These are phyloP conservation scores for Suillus fuscotomentosus DNA, from an alignment of 768 basidiomycete genomes.

Conservation along the genomic window DNA sequence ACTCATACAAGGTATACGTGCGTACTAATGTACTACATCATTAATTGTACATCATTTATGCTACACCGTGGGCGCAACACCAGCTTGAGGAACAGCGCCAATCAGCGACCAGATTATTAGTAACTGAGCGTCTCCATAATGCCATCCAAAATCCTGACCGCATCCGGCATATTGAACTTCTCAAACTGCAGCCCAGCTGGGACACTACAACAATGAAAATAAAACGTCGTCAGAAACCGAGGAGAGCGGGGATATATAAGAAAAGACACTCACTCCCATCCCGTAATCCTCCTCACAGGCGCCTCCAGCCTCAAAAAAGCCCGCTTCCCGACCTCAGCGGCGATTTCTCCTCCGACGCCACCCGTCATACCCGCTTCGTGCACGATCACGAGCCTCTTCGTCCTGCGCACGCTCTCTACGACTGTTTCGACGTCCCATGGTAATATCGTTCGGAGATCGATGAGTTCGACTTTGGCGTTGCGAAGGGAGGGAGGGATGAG, in stretches of 20 bases:
- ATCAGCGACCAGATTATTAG: conserved; percentile 26
- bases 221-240: conserved; percentile 1
- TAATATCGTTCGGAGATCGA: conserved; percentile 85
- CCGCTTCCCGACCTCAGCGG: conserved; percentile 85
- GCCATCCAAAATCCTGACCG: conserved; percentile 79
- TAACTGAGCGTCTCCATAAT: conserved; percentile 81
- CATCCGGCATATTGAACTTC: conserved; percentile 90
- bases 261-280: conserved; percentile 82
- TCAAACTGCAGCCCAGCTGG: conserved; percentile 85
- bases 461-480: conserved; percentile 77
- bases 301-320: conserved; percentile 84
- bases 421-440: conserved; percentile 88
- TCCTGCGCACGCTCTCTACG: conserved; percentile 79
- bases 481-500: conserved; percentile 68
- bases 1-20: neutral
- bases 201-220: conserved; percentile 52
- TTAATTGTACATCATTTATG: neutral
- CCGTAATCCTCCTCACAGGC: conserved; percentile 82
- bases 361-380: conserved; percentile 90
- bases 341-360: conserved; percentile 88
- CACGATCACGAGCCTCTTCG: conserved; percentile 83
- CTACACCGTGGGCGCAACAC: neutral
- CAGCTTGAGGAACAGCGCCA: neutral
- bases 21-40: conserved; percentile 1
- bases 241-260: conserved; percentile 2